phyloP scores from a whole-genome alignment of 108 stramenopile genomes.

The Pinguiococcus pyrenoidosus region DNA sequence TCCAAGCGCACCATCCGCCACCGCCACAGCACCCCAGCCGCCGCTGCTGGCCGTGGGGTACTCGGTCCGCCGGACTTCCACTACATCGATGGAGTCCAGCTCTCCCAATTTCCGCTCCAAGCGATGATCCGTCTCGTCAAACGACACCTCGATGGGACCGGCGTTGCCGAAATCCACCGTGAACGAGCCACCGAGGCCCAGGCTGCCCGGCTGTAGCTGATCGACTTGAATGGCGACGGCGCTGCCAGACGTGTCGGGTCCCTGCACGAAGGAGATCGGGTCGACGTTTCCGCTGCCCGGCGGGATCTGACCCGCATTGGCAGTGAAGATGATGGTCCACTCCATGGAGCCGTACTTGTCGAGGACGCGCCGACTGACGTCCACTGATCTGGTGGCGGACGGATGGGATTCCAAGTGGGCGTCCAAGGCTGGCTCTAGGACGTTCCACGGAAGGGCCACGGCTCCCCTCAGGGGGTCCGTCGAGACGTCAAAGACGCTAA shows the following conservation, averaged over 20 bases:
- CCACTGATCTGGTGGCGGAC: slow-evolving; percentile 29
- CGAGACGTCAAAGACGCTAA: slow-evolving; percentile 28
- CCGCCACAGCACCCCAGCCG: slow-evolving; percentile 58
- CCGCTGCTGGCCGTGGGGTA: slow-evolving; percentile 47
- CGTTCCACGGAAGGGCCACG: slow-evolving; percentile 45
- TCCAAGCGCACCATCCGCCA: slow-evolving; percentile 43
- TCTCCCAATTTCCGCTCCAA: slow-evolving; percentile 52
- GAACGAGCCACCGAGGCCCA: slow-evolving; percentile 49
- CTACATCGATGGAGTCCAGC: slow-evolving; percentile 51
- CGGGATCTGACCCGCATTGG: slow-evolving; percentile 45
- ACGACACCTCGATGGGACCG: slow-evolving; percentile 22
- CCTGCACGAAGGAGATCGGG: slow-evolving; percentile 34
- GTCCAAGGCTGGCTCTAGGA: slow-evolving; percentile 12
- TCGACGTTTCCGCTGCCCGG: slow-evolving; percentile 58
- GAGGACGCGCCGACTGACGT: slow-evolving; percentile 47
- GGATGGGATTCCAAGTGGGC: slow-evolving; percentile 14
- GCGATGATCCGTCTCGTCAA: slow-evolving; percentile 43
- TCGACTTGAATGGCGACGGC: slow-evolving; percentile 29
- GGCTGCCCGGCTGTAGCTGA: slow-evolving; percentile 47
- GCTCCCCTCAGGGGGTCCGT: slow-evolving; percentile 22
- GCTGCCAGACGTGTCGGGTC: slow-evolving; percentile 29
- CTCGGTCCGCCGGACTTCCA: slow-evolving; percentile 40
- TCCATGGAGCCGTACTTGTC: slow-evolving; percentile 57
- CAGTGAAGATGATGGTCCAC: slow-evolving; percentile 51
- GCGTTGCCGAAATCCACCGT: slow-evolving; percentile 36